These are phyloP conservation scores for Pisolithus thermaeus DNA, from an alignment of 1,284 basidiomycete genomes.

Conservation along the genomic window DNA sequence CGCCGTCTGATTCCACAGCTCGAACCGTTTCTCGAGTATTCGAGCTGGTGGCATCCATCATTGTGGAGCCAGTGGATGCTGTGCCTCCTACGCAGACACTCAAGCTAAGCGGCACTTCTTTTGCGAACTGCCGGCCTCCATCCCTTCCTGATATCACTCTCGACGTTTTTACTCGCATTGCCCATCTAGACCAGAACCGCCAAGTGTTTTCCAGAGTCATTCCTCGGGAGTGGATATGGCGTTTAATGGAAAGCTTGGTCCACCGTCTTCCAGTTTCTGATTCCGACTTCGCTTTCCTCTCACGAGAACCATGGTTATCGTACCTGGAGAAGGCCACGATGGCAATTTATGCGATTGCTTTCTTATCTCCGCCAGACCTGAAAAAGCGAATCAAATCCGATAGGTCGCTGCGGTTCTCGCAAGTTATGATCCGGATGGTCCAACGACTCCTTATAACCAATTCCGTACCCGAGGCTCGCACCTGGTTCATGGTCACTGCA, in stretches of 20 bases:
- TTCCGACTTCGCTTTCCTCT: slow-evolving; percentile 68
- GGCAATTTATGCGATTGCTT: slow-evolving; percentile 82
- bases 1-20: slow-evolving; percentile 33
- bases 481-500: slow-evolving; percentile 57
- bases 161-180: slow-evolving; percentile 76
- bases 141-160: slow-evolving; percentile 70
- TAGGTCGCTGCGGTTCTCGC: slow-evolving; percentile 52
- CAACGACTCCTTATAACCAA: slow-evolving; percentile 49
- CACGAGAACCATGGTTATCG: slow-evolving; percentile 65
- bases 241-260: slow-evolving; percentile 66
- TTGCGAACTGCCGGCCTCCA: slow-evolving; percentile 46
- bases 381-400: slow-evolving; percentile 66
- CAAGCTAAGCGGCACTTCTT: slow-evolving; percentile 43
- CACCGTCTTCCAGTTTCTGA: slow-evolving; percentile 78
- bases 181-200: slow-evolving; percentile 77
- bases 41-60: slow-evolving; percentile 68
- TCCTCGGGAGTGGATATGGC: slow-evolving; percentile 52
- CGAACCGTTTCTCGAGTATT: slow-evolving; percentile 55
- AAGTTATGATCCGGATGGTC: slow-evolving; percentile 60
- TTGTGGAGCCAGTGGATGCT: slow-evolving; percentile 66
- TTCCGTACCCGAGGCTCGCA: slow-evolving; percentile 42
- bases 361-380: slow-evolving; percentile 70
- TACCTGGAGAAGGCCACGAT: slow-evolving; percentile 78
- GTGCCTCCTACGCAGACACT: slow-evolving; percentile 56
- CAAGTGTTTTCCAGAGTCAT: slow-evolving; percentile 62